Conservation (phyloP, 805 yeast species). For the Barnettozyma sucrosica region DNA sequence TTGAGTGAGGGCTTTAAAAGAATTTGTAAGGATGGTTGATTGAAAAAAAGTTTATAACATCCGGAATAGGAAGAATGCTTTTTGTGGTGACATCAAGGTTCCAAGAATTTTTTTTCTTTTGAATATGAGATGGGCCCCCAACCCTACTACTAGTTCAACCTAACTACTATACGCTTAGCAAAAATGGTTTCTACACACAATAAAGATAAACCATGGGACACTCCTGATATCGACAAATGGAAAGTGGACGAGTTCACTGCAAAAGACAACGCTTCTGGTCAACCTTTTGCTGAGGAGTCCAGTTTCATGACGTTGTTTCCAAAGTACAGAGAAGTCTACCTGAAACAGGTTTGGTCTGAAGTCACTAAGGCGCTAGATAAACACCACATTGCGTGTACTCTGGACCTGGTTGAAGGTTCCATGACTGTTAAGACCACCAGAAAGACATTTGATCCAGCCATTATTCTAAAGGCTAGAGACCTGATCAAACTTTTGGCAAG, state of each 20-base stretch:
- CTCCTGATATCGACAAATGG: slow-evolving; percentile 94
- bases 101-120: slow-evolving; percentile 2
- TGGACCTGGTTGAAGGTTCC: slow-evolving; percentile 92
- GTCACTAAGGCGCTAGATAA: slow-evolving; percentile 74
- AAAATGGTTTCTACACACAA: slow-evolving; percentile 88
- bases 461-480: slow-evolving; percentile 90
- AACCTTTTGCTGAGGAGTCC: slow-evolving; percentile 91
- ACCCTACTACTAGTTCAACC: not conserved
- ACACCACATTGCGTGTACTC: slow-evolving; percentile 72
- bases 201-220: slow-evolving; percentile 97
- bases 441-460: slow-evolving; percentile 92
- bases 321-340: slow-evolving; percentile 87
- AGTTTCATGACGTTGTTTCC: slow-evolving; percentile 94
- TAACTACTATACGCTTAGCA: not conserved
- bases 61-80: not conserved
- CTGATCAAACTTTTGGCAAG: slow-evolving; percentile 88
- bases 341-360: slow-evolving; percentile 89
- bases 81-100: not conserved
- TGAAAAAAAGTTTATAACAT: not conserved
- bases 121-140: slow-evolving; percentile 4
- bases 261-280: slow-evolving; percentile 82
- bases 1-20: too few species aligned
- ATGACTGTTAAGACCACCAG: slow-evolving; percentile 96
- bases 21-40: too few species aligned
- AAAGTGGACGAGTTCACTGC: slow-evolving; percentile 78